Percentiles rank a stretch among this genome's conserved stretches.
Conservation (phyloP, 495 filamentous ascomycete genomes). For the Hyaloscypha variabilis region DNA sequence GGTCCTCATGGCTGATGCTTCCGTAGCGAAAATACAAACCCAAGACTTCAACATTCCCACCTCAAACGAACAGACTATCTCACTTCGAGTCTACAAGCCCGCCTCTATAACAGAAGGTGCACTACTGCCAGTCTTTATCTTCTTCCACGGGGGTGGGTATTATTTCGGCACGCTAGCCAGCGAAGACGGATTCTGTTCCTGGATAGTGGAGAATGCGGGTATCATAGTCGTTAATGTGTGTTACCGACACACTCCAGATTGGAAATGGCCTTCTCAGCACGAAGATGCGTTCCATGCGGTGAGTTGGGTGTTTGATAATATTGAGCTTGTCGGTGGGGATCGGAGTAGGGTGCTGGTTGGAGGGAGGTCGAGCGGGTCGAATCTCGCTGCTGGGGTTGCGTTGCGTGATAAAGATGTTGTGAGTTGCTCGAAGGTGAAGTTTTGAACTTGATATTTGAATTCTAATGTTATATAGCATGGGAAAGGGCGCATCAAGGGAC, state of each 20-base stretch:
- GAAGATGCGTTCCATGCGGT: background rate
- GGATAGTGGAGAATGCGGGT: background rate
- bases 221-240: background rate
- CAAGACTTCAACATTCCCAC: no score
- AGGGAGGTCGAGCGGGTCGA: background rate
- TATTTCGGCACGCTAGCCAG: background rate
- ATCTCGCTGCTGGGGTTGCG: background rate
- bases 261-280: background rate
- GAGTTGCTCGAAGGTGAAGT: background rate
- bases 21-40: no score
- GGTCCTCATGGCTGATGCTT: no score
- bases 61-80: no score
- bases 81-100: no score
- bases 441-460: background rate
- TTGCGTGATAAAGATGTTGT: background rate
- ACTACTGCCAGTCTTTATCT: background rate
- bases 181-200: conserved; percentile 1
- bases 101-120: no score
- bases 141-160: background rate
- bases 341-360: background rate
- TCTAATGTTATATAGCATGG: background rate
- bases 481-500: background rate
- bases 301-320: background rate
- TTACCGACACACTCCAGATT: background rate
- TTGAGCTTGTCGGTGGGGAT: background rate